Conservation (phyloP, 169 alveolate genomes). For the Besnoitia besnoiti region DNA sequence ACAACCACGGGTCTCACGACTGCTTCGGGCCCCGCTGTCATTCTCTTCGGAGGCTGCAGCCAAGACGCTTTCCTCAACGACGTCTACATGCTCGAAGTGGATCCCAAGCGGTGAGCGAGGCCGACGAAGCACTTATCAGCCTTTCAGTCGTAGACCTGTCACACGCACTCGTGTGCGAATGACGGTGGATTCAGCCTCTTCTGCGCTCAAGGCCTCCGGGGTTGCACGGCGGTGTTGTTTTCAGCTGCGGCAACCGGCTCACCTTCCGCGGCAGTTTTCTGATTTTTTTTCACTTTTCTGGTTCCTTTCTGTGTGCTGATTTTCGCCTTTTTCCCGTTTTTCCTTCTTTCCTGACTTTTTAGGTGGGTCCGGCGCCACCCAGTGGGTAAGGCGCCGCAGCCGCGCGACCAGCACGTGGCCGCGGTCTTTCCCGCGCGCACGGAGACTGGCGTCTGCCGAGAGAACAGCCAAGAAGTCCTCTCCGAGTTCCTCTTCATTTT, state of each 20-base stretch:
- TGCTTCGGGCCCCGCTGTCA: constrained; percentile 77
- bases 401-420: constrained; percentile 87
- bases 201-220: background rate
- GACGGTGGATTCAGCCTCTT: no score
- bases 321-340: no score
- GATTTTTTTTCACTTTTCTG: background rate
- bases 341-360: background rate
- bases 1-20: constrained; percentile 82
- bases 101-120: constrained; percentile 79
- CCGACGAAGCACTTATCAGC: constrained; percentile 51
- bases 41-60: constrained; percentile 86
- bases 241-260: background rate
- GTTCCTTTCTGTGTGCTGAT: no score
- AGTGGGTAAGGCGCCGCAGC: constrained; percentile 82
- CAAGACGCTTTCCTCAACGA: constrained; percentile 83
- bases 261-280: background rate
- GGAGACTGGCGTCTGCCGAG: constrained; percentile 79
- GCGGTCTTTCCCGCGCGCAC: constrained; percentile 85
- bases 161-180: no score
- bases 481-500: constrained; percentile 83
- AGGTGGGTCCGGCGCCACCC: constrained; percentile 67
- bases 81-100: constrained; percentile 83
- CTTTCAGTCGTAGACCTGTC: no score
- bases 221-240: background rate
- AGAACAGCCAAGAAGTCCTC: constrained; percentile 66